Evolutionary conservation across 805 yeast species (phyloP).

Genomic region (Myxozyma melibiosi): DNA sequence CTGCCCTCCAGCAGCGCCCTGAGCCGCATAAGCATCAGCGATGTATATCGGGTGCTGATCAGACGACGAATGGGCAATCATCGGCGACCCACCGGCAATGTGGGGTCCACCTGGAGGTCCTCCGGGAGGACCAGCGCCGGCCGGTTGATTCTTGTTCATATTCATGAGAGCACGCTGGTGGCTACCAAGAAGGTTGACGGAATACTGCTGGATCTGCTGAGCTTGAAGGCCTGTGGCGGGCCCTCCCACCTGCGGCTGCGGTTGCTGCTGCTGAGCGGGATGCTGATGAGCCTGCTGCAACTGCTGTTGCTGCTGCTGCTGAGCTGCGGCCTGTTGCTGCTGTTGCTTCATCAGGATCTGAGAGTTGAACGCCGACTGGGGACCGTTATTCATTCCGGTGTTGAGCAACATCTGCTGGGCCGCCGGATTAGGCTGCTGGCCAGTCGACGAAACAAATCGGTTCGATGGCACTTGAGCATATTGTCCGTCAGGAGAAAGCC

Average conservation of each 20-base stretch:
- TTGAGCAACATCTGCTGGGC: slow-evolving; percentile 36
- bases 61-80: slow-evolving; percentile 21
- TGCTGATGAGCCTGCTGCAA: slow-evolving; percentile 35
- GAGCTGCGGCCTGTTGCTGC: slow-evolving; percentile 30
- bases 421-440: slow-evolving; percentile 17
- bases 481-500: slow-evolving; percentile 42
- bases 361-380: slow-evolving; percentile 25
- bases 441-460: slow-evolving; percentile 15
- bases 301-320: slow-evolving; percentile 32
- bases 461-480: slow-evolving; percentile 29
- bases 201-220: slow-evolving; percentile 33
- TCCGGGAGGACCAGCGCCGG: background rate
- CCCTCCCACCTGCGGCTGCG: slow-evolving; percentile 30
- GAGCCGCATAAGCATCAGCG: slow-evolving; percentile 29
- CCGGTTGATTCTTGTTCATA: slow-evolving; percentile 21
- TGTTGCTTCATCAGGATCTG: slow-evolving; percentile 39
- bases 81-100: slow-evolving; percentile 24
- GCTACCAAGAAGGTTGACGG: slow-evolving; percentile 20
- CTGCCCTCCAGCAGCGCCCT: slow-evolving; percentile 41
- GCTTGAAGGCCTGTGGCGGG: slow-evolving; percentile 27
- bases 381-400: slow-evolving; percentile 31
- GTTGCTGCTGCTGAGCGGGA: slow-evolving; percentile 37
- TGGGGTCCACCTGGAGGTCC: slow-evolving; percentile 17
- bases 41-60: slow-evolving; percentile 31
- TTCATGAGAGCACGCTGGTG: slow-evolving; percentile 27